These are phyloP conservation scores for Yamadazyma akitaensis DNA, from an alignment of 805 yeast genomes.

Conservation along the genomic window DNA sequence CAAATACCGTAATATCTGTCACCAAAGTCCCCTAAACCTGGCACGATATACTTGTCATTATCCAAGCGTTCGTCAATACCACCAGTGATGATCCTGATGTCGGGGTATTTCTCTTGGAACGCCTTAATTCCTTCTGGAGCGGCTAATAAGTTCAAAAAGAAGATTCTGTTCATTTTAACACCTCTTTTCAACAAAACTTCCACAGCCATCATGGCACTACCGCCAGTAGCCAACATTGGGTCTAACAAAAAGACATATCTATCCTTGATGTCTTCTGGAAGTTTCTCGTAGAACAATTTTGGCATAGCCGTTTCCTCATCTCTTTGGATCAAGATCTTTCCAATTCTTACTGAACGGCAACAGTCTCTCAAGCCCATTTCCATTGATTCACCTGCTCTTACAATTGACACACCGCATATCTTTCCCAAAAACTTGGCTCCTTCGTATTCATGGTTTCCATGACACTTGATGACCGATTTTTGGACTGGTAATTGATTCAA, in stretches of 20 bases:
- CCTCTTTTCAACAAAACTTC: constrained; percentile 86
- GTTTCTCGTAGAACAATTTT: constrained; percentile 85
- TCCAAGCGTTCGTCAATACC: constrained; percentile 85
- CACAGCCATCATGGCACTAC: constrained; percentile 95
- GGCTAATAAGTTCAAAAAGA: constrained; percentile 87
- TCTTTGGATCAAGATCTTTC: constrained; percentile 94
- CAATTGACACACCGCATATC: constrained; percentile 97
- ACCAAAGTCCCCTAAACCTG: constrained; percentile 98
- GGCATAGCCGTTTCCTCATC: constrained; percentile 97
- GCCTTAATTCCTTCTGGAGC: constrained; percentile 90
- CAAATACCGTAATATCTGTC: constrained; percentile 93
- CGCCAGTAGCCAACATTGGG: constrained; percentile 99
- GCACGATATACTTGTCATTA: constrained; percentile 79
- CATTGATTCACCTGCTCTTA: constrained; percentile 99
- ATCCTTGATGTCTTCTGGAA: constrained; percentile 87
- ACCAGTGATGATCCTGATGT: constrained; percentile 87
- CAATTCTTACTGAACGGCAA: constrained; percentile 93
- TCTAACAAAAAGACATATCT: constrained; percentile 89
- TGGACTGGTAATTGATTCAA: constrained; percentile 91
- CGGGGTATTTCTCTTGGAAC: constrained; percentile 76
- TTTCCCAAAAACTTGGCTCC: constrained; percentile 87
- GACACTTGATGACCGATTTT: constrained; percentile 63
- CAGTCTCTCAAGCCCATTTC: constrained; percentile 98
- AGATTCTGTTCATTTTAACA: constrained; percentile 80
- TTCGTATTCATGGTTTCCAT: constrained; percentile 64